A percentile compares a stretch with the other conserved stretches of the same genome.
These are phyloP conservation scores for Xylaria hypoxylon DNA, from an alignment of 2,329 filamentous ascomycete genomes.

Conservation along the genomic window DNA sequence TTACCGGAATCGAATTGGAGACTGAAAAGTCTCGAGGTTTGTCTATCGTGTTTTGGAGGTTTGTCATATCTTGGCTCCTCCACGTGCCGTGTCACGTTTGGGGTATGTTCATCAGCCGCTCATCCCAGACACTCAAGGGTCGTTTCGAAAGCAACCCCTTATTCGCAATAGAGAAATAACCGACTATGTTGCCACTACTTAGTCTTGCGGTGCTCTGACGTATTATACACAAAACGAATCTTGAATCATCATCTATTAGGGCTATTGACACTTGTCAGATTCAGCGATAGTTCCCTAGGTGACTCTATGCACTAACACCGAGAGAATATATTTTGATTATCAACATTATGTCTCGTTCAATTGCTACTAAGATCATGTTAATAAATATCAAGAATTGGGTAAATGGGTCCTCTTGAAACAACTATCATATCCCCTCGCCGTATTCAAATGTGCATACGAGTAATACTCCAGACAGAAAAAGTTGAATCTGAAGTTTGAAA, in stretches of 20 bases:
- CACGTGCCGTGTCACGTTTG: slow-evolving; percentile 29
- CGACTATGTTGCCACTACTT: neutral
- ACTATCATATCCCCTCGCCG: neutral
- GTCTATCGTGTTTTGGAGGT: neutral
- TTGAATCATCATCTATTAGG: neutral
- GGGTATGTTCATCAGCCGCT: slow-evolving; percentile 31
- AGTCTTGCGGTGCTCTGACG: neutral
- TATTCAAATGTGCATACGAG: neutral
- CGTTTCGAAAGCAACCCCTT: slow-evolving; percentile 34
- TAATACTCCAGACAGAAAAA: no score
- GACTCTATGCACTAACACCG: neutral
- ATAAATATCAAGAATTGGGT: neutral
- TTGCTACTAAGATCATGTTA: neutral
- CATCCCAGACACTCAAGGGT: slow-evolving; percentile 29
- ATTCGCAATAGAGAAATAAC: neutral
- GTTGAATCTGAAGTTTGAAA: neutral
- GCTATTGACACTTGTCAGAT: neutral
- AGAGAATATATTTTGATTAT: neutral
- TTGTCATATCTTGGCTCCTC: slow-evolving; percentile 4
- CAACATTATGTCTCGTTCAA: neutral
- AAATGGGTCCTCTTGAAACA: neutral
- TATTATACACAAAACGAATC: neutral
- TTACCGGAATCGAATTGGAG: neutral
- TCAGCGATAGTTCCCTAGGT: neutral
- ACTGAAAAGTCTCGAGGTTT: neutral